These are phyloP conservation scores for Blastomyces gilchristii DNA, from an alignment of 2,329 filamentous ascomycete genomes.

Conservation along the genomic window DNA sequence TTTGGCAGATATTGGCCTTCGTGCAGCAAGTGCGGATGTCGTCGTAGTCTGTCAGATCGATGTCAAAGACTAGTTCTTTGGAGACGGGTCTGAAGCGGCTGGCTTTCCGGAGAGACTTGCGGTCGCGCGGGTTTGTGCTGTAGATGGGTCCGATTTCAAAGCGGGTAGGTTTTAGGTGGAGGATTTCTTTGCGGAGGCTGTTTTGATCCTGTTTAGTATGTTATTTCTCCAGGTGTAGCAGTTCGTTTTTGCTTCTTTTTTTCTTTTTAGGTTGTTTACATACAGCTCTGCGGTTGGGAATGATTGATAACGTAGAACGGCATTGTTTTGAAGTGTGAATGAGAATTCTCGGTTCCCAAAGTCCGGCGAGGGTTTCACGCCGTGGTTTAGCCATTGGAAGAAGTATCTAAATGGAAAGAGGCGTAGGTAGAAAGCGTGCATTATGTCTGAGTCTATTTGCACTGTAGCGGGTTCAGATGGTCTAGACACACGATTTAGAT, in stretches of 20 bases:
- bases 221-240: neutral
- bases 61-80: conserved; percentile 98
- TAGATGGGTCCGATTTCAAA: conserved; percentile 99
- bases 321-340: conserved; percentile 85
- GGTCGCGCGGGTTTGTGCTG: conserved; percentile 82
- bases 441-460: conserved; percentile 65
- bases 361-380: conserved; percentile 71
- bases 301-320: conserved; percentile 84
- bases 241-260: conserved; percentile 27
- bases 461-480: conserved; percentile 30
- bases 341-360: conserved; percentile 93
- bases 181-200: conserved; percentile 80
- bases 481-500: conserved; percentile 14
- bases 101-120: conserved; percentile 73
- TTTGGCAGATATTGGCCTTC: conserved; percentile 83
- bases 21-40: conserved; percentile 91
- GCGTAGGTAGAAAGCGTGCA: conserved; percentile 90
- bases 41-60: conserved; percentile 98
- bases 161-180: conserved; percentile 77
- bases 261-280: conserved; percentile 18
- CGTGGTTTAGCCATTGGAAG: conserved; percentile 97
- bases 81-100: conserved; percentile 74
- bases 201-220: neutral
- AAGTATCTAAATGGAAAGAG: conserved; percentile 89
- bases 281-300: conserved; percentile 56